These are phyloP conservation scores for Dendrobium chrysotoxum DNA, from an alignment of 106 monocot species.

Conservation along the genomic window DNA sequence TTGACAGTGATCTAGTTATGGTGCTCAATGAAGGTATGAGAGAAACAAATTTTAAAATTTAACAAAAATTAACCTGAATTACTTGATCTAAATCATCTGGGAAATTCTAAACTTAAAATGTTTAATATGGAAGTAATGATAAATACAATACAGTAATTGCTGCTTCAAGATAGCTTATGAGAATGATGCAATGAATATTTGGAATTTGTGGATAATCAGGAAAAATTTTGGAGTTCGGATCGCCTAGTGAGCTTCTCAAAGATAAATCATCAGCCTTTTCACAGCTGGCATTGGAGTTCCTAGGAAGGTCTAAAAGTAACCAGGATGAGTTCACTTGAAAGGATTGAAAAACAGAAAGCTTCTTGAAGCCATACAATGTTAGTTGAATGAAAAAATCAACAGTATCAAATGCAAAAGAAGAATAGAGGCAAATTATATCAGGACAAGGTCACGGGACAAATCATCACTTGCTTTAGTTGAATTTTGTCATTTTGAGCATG, in stretches of 20 bases:
- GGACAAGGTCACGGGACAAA: no score
- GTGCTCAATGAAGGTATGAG: constrained; percentile 75
- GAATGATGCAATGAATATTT: not conserved
- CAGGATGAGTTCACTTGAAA: constrained; percentile 6
- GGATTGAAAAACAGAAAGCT: not conserved
- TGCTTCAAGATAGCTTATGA: not conserved
- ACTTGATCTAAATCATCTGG: not conserved
- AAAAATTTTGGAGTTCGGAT: constrained; percentile 55
- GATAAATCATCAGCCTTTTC: constrained; percentile 62
- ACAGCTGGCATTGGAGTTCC: constrained; percentile 56
- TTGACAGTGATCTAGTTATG: constrained; percentile 74
- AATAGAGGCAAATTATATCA: no score
- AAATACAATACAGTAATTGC: no score
- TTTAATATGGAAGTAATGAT: no score
- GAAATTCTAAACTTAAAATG: no score
- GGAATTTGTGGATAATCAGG: constrained; percentile 37
- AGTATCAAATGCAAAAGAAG: no score
- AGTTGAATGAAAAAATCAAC: no score
- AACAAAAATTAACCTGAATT: not conserved
- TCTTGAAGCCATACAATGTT: no score
- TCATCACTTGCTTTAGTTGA: no score
- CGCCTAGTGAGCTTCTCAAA: constrained; percentile 44
- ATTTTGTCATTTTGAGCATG: no score
- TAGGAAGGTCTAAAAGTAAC: constrained; percentile 30
- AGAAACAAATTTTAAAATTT: not conserved